phyloP scores from a whole-genome alignment of 164 flowering plant genomes.

The Umbellularia californica region DNA sequence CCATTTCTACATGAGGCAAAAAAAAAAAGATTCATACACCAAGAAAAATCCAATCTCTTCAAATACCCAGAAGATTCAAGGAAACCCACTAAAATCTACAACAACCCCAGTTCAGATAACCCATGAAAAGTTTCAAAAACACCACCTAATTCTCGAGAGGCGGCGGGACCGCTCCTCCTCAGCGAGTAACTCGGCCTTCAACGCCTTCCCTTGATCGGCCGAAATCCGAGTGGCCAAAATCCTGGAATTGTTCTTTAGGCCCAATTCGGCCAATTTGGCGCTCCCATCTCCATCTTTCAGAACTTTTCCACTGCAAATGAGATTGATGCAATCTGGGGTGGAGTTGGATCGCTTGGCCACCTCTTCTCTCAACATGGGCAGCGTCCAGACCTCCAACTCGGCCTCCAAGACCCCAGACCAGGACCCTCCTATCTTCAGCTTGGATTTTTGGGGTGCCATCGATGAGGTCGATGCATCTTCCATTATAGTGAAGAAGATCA shows the following conservation, averaged over 20 bases:
- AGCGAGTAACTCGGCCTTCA: slow-evolving; percentile 42
- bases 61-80: neutral
- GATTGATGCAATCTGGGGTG: slow-evolving; percentile 45
- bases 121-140: neutral
- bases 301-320: slow-evolving; percentile 64
- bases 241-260: slow-evolving; percentile 65
- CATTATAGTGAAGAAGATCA: neutral
- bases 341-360: slow-evolving; percentile 54
- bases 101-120: neutral
- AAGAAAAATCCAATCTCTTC: neutral
- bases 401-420: slow-evolving; percentile 76
- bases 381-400: slow-evolving; percentile 62
- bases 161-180: slow-evolving; percentile 67
- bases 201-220: slow-evolving; percentile 39
- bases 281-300: slow-evolving; percentile 53
- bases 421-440: slow-evolving; percentile 70
- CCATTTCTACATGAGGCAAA: too few relatives aligned
- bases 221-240: slow-evolving; percentile 46
- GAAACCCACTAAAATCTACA: neutral
- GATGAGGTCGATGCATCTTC: neutral
- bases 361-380: slow-evolving; percentile 56
- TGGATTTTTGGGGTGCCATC: slow-evolving; percentile 13
- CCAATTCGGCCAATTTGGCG: slow-evolving; percentile 49
- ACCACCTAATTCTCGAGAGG: slow-evolving; percentile 66
- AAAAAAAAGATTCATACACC: too few relatives aligned